Percentiles rank a stretch among this genome's conserved stretches.
phyloP scores from a whole-genome alignment of 2,329 filamentous ascomycete species.

The Stachybotrys echinatus region DNA sequence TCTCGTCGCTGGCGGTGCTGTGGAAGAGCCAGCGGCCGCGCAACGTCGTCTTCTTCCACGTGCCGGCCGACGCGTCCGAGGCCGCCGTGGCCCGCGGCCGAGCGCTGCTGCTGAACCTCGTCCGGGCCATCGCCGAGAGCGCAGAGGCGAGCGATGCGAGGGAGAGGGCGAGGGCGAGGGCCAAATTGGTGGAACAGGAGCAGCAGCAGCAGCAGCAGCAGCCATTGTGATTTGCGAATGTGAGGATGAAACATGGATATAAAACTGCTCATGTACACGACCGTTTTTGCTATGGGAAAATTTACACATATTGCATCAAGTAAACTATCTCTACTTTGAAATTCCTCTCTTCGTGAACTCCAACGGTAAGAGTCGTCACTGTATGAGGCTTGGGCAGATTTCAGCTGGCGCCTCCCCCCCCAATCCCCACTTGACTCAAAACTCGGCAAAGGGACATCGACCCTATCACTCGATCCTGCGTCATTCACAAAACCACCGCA shows the following conservation, averaged over 20 bases:
- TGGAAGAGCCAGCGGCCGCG: conserved; percentile 38
- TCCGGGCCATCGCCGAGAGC: conserved; percentile 52
- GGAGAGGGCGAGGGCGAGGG: conserved; percentile 3
- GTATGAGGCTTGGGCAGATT: no score
- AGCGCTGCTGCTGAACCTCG: conserved; percentile 48
- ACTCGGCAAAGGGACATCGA: no score
- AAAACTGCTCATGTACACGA: no score
- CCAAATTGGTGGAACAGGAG: not conserved
- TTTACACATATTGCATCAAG: no score
- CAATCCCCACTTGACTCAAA: no score
- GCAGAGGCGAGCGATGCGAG: conserved; percentile 24
- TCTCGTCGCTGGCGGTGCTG: conserved; percentile 58
- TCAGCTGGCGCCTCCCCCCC: no score
- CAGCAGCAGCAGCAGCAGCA: not conserved
- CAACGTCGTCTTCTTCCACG: conserved; percentile 66
- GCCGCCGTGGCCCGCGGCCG: conserved; percentile 41
- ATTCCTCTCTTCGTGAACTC: no score
- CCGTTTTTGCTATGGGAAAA: no score
- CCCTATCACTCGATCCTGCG: no score
- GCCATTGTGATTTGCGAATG: not conserved
- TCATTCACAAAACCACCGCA: not conserved
- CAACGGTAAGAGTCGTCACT: no score
- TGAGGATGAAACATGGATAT: not conserved
- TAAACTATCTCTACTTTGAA: no score
- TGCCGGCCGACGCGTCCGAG: conserved; percentile 55